Base-by-base conservation (phyloP, 2,329 filamentous ascomycete genomes). In the Penicillium brevicompactum region DNA sequence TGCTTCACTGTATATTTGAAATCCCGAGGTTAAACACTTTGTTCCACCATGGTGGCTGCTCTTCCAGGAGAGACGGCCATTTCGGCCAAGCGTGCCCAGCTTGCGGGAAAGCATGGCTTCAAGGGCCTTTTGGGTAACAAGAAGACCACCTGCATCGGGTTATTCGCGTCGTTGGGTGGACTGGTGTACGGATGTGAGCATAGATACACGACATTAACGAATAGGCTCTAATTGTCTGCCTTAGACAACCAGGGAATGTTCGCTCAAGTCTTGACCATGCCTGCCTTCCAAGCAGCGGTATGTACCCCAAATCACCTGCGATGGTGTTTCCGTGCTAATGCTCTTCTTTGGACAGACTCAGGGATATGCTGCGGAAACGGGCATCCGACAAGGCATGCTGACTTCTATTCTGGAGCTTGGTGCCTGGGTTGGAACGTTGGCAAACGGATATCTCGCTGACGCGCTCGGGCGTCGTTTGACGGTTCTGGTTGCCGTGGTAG, bases 181-280 rank as follows among this genome's bases (percentile, higher is more conserved):
- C 68, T 82, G 18, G 74, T 83, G 27, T 85, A 89, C 69, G 87
- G 89, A 18, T 91, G 69, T 70, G 57, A 46, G 68, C 64, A 5
- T 5, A 30, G 1, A 7, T 2, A 3, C 7, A 40, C 18, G 7
- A 11, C 3, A 30, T 13, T 43, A 1, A 16, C 37, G 55, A 24
- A 58, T 22, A 5, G 7, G 22, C 38, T 8, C 41, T 55, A 10
- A 60, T 24, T 5, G 3, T 1, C 16, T 37, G 7, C n/a, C 27
- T 2, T 27, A 71, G 68, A 90, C 74, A 90, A 91, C 67, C 87
- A 90, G 69, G 89, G 88, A 62, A 87, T 90, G 74, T 90, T 90
- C 74, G 84, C 84, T n/a, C 88, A 88, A 22, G 84, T 92, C 21
- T 64, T 84, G 51, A 78, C 76, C 21, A 82, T 82, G 79, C 65